These are phyloP conservation scores for Colletotrichum sp. DNA, from an alignment of 2,329 filamentous ascomycete species.

Conservation along the genomic window DNA sequence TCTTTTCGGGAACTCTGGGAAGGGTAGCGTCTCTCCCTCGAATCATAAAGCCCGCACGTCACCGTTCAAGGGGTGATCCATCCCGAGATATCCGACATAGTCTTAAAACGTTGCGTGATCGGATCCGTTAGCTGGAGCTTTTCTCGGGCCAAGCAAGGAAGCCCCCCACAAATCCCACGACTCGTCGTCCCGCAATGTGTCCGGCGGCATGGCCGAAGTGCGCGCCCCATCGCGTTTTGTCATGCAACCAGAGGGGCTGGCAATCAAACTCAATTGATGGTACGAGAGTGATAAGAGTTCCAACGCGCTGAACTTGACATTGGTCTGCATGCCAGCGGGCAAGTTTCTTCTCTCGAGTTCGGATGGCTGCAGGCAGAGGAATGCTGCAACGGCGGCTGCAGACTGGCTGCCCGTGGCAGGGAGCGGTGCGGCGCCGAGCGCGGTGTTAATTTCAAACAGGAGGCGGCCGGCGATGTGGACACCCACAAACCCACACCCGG, in stretches of 20 bases:
- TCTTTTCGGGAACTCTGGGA: background rate
- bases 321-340: background rate
- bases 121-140: background rate
- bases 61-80: background rate
- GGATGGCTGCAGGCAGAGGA: background rate
- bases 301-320: background rate
- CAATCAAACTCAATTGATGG: background rate
- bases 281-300: background rate
- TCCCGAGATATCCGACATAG: slow-evolving; percentile 2
- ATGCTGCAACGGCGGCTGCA: background rate
- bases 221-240: background rate
- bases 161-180: background rate
- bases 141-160: background rate
- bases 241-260: background rate
- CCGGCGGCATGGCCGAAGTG: background rate
- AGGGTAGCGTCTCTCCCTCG: background rate
- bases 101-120: slow-evolving; percentile 4
- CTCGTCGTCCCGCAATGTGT: background rate
- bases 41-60: background rate
- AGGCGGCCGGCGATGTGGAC: background rate
- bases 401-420: background rate
- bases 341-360: background rate
- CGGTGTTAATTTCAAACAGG: background rate
- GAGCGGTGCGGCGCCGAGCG: background rate
- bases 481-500: background rate